Conservation (phyloP, 192 early-diverging fungal genomes). For the Coemansia sp. region DNA sequence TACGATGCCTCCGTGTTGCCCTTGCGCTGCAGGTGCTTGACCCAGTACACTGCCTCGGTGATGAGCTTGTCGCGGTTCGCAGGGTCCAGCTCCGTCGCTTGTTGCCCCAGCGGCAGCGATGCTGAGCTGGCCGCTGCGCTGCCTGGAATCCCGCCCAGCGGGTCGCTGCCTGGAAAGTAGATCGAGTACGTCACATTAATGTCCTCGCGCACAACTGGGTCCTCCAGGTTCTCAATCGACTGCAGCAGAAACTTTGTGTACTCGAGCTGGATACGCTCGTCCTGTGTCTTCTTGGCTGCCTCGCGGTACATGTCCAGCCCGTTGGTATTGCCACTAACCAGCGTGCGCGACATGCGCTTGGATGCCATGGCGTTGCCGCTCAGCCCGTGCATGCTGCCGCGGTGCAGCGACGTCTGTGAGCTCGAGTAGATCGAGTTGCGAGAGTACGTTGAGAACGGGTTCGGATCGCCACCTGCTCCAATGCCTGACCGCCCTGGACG, state of each 20-base stretch:
- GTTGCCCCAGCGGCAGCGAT: conserved; percentile 50
- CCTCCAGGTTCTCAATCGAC: conserved; percentile 59
- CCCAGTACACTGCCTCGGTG: conserved; percentile 70
- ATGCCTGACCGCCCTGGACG: conserved; percentile 42
- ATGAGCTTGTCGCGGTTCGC: conserved; percentile 54
- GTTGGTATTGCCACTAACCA: conserved; percentile 47
- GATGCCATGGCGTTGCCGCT: conserved; percentile 18
- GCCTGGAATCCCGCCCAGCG: conserved; percentile 15
- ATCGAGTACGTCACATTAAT: conserved; percentile 53
- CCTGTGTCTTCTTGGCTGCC: conserved; percentile 73
- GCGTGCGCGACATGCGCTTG: conserved; percentile 54
- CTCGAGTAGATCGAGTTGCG: conserved; percentile 57
- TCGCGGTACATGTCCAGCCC: conserved; percentile 71
- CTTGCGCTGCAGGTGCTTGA: conserved; percentile 67
- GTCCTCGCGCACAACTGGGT: conserved; percentile 47
- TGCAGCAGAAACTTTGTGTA: conserved; percentile 77
- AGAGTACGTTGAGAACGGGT: conserved; percentile 53
- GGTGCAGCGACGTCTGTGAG: conserved; percentile 51
- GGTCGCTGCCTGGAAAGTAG: conserved; percentile 45
- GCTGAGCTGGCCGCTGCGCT: conserved; percentile 41
- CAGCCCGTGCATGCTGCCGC: conserved; percentile 48
- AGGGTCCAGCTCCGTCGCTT: conserved; percentile 45
- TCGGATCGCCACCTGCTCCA: conserved; percentile 29
- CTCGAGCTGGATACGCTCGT: conserved; percentile 68
- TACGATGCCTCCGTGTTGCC: conserved; percentile 72